Evolutionary conservation across 768 basidiomycete genomes (phyloP), one percentile per base, ranked within the genome.

Genomic region (Cystofilobasidium bisporidii): DNA sequence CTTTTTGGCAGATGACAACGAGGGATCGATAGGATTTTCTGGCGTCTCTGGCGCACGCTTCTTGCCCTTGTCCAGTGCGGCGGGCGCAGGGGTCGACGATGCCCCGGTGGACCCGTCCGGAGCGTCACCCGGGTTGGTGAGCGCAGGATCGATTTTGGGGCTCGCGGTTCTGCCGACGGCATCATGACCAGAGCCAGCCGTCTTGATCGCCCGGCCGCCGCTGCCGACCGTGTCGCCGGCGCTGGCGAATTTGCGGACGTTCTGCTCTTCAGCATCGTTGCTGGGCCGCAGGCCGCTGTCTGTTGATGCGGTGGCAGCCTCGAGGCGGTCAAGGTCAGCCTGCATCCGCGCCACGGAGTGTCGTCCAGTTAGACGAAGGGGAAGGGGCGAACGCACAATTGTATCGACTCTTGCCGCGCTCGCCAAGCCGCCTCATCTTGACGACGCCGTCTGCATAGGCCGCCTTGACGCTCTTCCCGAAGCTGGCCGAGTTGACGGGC

Each of bases 341-440:
- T 47, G 11, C 45, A 18, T 47, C 10, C 17, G 17, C 17, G 10
- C 40, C 40, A 41, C 10, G 40, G 17, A 47, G 45, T 15, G 11
- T 5, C 5, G 11, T 47, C 47, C 11, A 43, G 15, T 3, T 43
- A 5, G 22, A n/a, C 48, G n/a, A 50, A 24, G 48, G 48, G 48
- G 22, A 24, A n/a, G 28, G 30, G 32, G 6, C 9, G 10, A 26
- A 32, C 53, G 53, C 53, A 56, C 53, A 56, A n/a, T 56, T 28
- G 53, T 56, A 56, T 2, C 53, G 53, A 17, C 53, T 56, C 28
- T 32, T 2, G 26, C 53, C 53, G 11, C 53, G 53, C 53, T 32
- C 53, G 28, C 53, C 53, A 5, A 56, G 28, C 14, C 53, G 53
- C 15, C 53, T 26, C 53, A 56, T 56, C 53, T 56, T 56, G 53